These are phyloP conservation scores for Monilinia fructicola DNA, from an alignment of 2,329 filamentous ascomycete genomes.

Conservation along the genomic window DNA sequence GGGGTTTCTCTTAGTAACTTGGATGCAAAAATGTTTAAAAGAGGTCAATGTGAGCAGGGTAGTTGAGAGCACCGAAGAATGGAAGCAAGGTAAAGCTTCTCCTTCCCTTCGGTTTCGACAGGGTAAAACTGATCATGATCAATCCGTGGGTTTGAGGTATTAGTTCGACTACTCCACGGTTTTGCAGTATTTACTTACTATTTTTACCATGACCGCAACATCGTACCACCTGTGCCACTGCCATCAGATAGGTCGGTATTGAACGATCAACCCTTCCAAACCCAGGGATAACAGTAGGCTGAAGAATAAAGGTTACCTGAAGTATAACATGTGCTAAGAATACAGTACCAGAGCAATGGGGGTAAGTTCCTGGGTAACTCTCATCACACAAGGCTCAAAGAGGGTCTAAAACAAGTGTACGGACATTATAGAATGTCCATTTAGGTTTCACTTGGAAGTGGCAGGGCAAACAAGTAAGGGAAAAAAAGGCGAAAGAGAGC, in stretches of 20 bases:
- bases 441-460: conserved; percentile 16
- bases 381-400: conserved; percentile 3
- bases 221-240: not conserved
- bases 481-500: not conserved
- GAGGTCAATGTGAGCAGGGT: not conserved
- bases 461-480: conserved; percentile 2
- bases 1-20: conserved; percentile 1
- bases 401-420: not conserved
- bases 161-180: not conserved
- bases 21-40: conserved; percentile 1
- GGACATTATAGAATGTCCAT: conserved; percentile 19
- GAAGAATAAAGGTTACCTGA: conserved; percentile 5
- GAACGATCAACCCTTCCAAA: not conserved
- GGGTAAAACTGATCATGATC: not conserved
- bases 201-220: not conserved
- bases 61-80: not conserved
- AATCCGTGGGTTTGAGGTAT: not conserved
- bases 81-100: not conserved
- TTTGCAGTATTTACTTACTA: not conserved
- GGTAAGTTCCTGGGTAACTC: not conserved
- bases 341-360: not conserved
- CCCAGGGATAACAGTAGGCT: not conserved
- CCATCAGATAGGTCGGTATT: not conserved
- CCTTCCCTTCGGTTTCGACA: not conserved
- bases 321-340: not conserved